These are phyloP conservation scores for Pythium biforme DNA, from an alignment of 352 stramenopile species.

Conservation along the genomic window DNA sequence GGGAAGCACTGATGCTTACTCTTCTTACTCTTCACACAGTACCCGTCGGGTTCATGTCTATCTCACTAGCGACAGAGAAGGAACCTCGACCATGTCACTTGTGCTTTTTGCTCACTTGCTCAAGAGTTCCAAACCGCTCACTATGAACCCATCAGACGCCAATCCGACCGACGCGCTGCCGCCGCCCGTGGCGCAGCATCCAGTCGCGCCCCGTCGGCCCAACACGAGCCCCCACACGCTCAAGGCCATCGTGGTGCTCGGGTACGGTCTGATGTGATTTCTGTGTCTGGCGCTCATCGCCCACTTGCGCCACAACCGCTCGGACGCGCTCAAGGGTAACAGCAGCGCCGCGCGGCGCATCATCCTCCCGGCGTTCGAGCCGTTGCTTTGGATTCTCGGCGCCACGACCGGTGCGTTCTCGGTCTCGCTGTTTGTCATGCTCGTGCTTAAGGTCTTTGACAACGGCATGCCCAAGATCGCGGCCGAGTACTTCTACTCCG, in stretches of 20 bases:
- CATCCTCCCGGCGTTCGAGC: constrained; percentile 68
- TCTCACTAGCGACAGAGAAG: no score
- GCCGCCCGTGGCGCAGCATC: no score
- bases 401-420: constrained; percentile 14
- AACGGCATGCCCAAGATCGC: constrained; percentile 33
- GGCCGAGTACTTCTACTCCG: constrained; percentile 22
- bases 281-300: constrained; percentile 29
- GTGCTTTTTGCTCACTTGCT: no score
- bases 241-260: neutral
- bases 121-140: no score
- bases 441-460: constrained; percentile 36
- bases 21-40: no score
- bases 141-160: no score
- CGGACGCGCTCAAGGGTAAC: constrained; percentile 47
- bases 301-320: constrained; percentile 59
- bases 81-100: no score
- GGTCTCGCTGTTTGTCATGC: constrained; percentile 13
- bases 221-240: no score
- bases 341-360: constrained; percentile 50
- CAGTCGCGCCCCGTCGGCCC: no score
- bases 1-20: no score
- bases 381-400: constrained; percentile 49
- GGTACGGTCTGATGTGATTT: constrained; percentile 30
- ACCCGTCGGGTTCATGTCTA: no score
- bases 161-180: no score